Evolutionary conservation across 768 basidiomycete genomes (phyloP).

Genomic region (Neoboletus brunneissimus): DNA sequence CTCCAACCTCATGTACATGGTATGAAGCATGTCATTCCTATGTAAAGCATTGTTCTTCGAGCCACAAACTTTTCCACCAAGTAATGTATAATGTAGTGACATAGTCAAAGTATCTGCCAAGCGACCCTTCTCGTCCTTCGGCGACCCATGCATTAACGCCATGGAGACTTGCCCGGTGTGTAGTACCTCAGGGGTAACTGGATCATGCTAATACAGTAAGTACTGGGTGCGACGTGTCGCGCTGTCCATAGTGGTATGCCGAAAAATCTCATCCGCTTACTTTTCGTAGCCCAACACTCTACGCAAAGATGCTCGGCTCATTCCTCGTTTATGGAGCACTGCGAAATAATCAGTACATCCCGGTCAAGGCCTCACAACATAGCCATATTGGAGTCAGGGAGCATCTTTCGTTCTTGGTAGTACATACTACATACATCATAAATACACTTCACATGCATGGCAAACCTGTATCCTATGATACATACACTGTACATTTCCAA

Average conservation of each 20-base stretch:
- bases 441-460: neutral
- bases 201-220: neutral
- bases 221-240: too few species aligned
- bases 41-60: neutral
- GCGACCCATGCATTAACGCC: neutral
- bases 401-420: too few species aligned
- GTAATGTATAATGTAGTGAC: neutral
- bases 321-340: too few species aligned
- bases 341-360: too few species aligned
- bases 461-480: neutral
- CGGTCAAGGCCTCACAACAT: too few species aligned
- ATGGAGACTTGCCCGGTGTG: constrained; percentile 9
- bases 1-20: neutral
- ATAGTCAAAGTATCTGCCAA: neutral
- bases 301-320: too few species aligned
- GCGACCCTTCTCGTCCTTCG: neutral
- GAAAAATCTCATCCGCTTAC: too few species aligned
- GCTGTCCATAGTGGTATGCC: too few species aligned
- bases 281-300: too few species aligned
- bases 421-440: neutral
- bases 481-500: neutral
- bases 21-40: too few species aligned
- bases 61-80: neutral
- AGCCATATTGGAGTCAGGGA: neutral
- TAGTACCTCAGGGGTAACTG: neutral